phyloP scores from a whole-genome alignment of 345 rosid genomes.

The Rhodamnia rubescens region DNA sequence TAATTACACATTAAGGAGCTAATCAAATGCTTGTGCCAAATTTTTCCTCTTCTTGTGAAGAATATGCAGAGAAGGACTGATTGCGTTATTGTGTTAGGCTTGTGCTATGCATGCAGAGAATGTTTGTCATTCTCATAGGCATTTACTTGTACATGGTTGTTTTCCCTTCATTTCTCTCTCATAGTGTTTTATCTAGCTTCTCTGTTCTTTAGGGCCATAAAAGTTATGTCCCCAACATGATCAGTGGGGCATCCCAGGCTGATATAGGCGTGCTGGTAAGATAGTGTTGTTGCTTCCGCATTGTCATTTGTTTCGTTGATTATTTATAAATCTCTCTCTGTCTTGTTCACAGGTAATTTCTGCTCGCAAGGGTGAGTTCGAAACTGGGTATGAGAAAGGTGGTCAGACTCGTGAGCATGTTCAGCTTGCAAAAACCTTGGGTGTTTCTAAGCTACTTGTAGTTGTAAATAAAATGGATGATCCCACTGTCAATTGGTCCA shows the following conservation, averaged over 20 bases:
- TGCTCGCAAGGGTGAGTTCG: conserved; percentile 97
- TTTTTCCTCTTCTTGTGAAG: background rate
- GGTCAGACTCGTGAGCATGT: conserved; percentile 99
- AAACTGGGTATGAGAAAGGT: conserved; percentile 98
- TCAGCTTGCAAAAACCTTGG: conserved; percentile 96
- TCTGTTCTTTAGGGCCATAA: conserved; percentile 67
- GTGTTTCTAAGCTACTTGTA: conserved; percentile 80
- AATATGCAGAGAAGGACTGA: background rate
- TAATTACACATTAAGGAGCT: background rate
- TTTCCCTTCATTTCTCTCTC: background rate
- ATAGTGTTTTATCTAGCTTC: background rate
- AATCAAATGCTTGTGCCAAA: background rate
- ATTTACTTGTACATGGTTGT: background rate
- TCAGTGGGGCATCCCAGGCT: conserved; percentile 98
- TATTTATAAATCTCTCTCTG: background rate
- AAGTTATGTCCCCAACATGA: conserved; percentile 98
- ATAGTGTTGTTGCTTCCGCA: background rate
- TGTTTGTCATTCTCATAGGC: background rate
- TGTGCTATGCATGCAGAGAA: background rate
- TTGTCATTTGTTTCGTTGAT: background rate
- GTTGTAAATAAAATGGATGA: conserved; percentile 99
- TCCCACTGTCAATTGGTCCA: conserved; percentile 88
- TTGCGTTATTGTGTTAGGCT: background rate
- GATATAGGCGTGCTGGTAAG: conserved; percentile 95
- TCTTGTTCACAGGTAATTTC: conserved; percentile 58